A percentile compares a stretch with the other conserved stretches of the same genome.
Evolutionary conservation across 2,329 filamentous ascomycete species (phyloP).

Genomic region (Dendryphion nanum): DNA sequence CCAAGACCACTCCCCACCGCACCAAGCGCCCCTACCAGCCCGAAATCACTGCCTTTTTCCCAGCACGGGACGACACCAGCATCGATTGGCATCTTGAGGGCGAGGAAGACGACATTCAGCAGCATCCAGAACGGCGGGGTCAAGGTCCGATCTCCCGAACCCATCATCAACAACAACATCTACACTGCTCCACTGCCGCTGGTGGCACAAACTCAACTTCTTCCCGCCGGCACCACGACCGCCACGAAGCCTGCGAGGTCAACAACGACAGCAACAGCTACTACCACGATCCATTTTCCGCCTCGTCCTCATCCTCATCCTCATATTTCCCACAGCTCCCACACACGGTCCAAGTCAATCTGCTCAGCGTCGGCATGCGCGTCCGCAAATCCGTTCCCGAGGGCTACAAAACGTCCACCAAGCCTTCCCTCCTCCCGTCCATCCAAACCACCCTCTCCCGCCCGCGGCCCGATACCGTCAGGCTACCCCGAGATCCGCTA

Average conservation of each 20-base stretch:
- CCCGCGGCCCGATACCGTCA: constrained; percentile 15
- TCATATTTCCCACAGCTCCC: constrained; percentile 51
- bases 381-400: constrained; percentile 90
- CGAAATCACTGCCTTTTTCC: constrained; percentile 46
- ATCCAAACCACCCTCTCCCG: constrained; percentile 26
- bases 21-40: constrained; percentile 47
- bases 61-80: constrained; percentile 16
- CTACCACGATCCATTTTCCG: constrained; percentile 15
- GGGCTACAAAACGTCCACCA: constrained; percentile 74
- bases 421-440: constrained; percentile 13
- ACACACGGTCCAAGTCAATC: constrained; percentile 69
- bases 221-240: too few relatives aligned
- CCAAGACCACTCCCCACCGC: constrained; percentile 22
- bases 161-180: constrained; percentile 9
- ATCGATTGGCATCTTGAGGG: constrained; percentile 8
- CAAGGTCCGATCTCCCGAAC: constrained; percentile 25
- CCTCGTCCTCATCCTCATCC: too few relatives aligned
- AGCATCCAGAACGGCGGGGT: constrained; percentile 12
- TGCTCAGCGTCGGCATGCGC: constrained; percentile 92
- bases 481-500: constrained; percentile 20
- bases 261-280: neutral
- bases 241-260: too few relatives aligned
- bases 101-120: constrained; percentile 8
- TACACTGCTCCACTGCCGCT: neutral
- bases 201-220: neutral